Percentiles rank a stretch among this genome's conserved stretches.
These are phyloP conservation scores for Raddia guianensis DNA, from an alignment of 176 grass and related monocot species.

Conservation along the genomic window DNA sequence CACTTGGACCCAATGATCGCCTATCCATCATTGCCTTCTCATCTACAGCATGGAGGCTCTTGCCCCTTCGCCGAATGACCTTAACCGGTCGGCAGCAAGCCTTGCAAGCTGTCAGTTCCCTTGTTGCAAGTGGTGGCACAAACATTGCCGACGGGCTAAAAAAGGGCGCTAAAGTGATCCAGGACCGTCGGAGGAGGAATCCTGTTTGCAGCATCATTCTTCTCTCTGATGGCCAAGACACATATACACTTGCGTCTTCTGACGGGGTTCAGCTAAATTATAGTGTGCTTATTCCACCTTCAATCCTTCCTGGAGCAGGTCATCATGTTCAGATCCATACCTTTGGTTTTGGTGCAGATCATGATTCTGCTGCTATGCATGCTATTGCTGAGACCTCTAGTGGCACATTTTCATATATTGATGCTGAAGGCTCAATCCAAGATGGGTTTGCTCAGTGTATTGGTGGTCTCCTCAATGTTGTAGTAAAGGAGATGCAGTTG, in stretches of 20 bases:
- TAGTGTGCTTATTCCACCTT: conserved; percentile 58
- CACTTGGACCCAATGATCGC: conserved; percentile 84
- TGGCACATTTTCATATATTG: conserved; percentile 92
- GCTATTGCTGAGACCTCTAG: conserved; percentile 60
- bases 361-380: conserved; percentile 86
- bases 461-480: conserved; percentile 85
- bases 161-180: conserved; percentile 72
- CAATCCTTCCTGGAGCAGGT: conserved; percentile 55
- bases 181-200: conserved; percentile 69
- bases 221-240: conserved; percentile 93
- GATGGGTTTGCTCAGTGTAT: conserved; percentile 95
- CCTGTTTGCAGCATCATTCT: conserved; percentile 85
- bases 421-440: conserved; percentile 70
- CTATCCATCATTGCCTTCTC: conserved; percentile 81
- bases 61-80: conserved; percentile 75
- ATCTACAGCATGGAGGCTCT: conserved; percentile 63
- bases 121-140: conserved; percentile 71
- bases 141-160: conserved; percentile 87
- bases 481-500: conserved; percentile 64
- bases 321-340: conserved; percentile 69
- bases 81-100: conserved; percentile 53
- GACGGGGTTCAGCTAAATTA: conserved; percentile 41
- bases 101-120: conserved; percentile 63
- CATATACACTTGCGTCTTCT: conserved; percentile 43
- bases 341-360: conserved; percentile 86